Evolutionary conservation across 805 yeast species (phyloP).

Genomic region (Saccharomycopsis lassenensis): DNA sequence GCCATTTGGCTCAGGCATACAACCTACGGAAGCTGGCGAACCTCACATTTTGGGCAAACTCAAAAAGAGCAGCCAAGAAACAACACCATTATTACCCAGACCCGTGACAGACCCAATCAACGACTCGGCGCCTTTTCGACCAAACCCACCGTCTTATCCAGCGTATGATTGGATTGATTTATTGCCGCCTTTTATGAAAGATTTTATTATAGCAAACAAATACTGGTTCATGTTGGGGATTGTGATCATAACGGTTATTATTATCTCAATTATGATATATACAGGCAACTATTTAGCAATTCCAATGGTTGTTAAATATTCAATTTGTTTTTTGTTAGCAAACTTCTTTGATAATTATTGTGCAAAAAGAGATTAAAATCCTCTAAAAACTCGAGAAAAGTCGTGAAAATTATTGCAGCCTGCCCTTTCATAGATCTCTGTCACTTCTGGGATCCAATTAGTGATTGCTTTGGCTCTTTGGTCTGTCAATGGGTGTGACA

Average conservation of each 20-base stretch:
- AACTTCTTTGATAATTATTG: conserved; percentile 4
- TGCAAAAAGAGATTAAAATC: no score
- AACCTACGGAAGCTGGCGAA: no score
- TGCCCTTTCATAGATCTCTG: conserved; percentile 9
- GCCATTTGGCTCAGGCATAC: no score
- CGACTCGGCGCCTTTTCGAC: no score
- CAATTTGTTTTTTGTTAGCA: conserved; percentile 4
- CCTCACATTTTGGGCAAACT: no score
- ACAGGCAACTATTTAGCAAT: conserved; percentile 5
- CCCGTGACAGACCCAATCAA: no score
- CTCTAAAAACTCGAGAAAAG: no score
- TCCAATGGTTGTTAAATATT: conserved; percentile 2
- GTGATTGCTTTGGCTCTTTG: conserved; percentile 59
- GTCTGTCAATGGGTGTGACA: conserved; percentile 85
- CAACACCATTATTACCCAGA: no score
- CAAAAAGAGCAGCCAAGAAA: no score
- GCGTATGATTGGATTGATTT: conserved; percentile 10
- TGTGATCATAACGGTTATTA: conserved; percentile 2
- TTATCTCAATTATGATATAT: background rate
- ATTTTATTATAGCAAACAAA: conserved; percentile 2
- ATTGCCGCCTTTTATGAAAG: conserved; percentile 2
- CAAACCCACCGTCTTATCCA: no score
- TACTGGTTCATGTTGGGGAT: conserved; percentile 5
- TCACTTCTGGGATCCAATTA: conserved; percentile 52
- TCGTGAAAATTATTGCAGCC: no score